Evolutionary conservation across 345 rosid genomes (phyloP).

Genomic region (Schrenkiella parvula): DNA sequence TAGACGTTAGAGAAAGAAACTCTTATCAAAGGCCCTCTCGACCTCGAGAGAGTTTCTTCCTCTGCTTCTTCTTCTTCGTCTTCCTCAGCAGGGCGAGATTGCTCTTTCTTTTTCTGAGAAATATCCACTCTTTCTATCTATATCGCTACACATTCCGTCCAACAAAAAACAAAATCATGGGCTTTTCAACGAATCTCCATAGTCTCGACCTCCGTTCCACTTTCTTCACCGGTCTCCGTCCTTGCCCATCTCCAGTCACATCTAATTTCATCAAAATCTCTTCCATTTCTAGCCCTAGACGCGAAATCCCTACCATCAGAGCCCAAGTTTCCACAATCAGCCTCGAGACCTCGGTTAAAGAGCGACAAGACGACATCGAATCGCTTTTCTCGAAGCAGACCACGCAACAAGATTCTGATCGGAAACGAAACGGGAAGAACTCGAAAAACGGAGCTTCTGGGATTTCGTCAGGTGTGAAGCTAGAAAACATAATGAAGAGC

Average conservation of each 20-base stretch:
- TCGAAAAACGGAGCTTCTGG: constrained; percentile 60
- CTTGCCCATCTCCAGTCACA: constrained; percentile 27
- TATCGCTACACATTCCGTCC: neutral
- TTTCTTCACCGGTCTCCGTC: constrained; percentile 45
- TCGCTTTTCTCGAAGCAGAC: constrained; percentile 53
- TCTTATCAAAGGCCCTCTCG: neutral
- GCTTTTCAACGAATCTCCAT: constrained; percentile 54
- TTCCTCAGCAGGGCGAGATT: constrained; percentile 14
- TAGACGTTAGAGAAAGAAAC: neutral
- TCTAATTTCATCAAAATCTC: constrained; percentile 34
- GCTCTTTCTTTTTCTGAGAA: neutral
- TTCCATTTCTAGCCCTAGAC: constrained; percentile 25
- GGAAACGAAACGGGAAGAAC: constrained; percentile 36
- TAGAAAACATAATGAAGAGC: constrained; percentile 73
- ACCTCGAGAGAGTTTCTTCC: constrained; percentile 1
- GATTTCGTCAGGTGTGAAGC: constrained; percentile 82
- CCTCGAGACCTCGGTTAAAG: constrained; percentile 45
- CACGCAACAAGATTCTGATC: constrained; percentile 30
- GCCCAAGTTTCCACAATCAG: constrained; percentile 51
- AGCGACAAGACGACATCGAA: constrained; percentile 54
- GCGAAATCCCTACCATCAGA: constrained; percentile 24
- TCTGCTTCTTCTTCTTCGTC: constrained; percentile 7
- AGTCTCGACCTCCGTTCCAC: constrained; percentile 55
- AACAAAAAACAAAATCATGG: constrained; percentile 43
- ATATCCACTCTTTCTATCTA: neutral